Evolutionary conservation across 1,284 basidiomycete genomes (phyloP).

Genomic region (Porodaedalea pini): DNA sequence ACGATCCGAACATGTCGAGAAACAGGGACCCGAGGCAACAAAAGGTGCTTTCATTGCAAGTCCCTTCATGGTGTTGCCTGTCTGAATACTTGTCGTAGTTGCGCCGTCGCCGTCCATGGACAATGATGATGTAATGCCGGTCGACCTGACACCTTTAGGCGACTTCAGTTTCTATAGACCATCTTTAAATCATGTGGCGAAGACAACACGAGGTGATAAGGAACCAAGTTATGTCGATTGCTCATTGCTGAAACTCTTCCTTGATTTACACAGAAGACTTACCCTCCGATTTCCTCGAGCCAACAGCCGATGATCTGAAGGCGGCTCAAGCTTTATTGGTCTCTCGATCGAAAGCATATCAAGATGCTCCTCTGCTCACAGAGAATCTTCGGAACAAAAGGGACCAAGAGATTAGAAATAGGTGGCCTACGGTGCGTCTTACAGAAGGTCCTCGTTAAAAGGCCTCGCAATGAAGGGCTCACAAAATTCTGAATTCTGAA

Average conservation of each 20-base stretch:
- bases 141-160: conserved; percentile 5
- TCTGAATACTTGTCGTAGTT: too few relatives aligned
- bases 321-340: conserved; percentile 62
- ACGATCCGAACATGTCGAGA: too few relatives aligned
- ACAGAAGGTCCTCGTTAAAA: neutral
- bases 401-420: conserved; percentile 55
- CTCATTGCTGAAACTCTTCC: neutral
- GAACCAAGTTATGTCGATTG: neutral
- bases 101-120: neutral
- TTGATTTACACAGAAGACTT: conserved; percentile 35
- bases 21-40: too few relatives aligned
- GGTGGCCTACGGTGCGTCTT: conserved; percentile 66
- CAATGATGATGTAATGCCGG: neutral
- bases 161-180: conserved; percentile 23
- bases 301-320: conserved; percentile 71
- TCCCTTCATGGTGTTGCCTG: too few relatives aligned
- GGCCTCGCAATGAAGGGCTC: conserved; percentile 13
- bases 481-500: conserved; percentile 3
- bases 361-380: conserved; percentile 74
- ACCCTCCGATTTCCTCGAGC: conserved; percentile 72
- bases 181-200: neutral
- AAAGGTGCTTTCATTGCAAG: too few relatives aligned
- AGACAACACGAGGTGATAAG: neutral
- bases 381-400: conserved; percentile 65
- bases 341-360: conserved; percentile 61